Conservation (phyloP, 1,284 basidiomycete species). For the Filobasidium uniguttulatum region DNA sequence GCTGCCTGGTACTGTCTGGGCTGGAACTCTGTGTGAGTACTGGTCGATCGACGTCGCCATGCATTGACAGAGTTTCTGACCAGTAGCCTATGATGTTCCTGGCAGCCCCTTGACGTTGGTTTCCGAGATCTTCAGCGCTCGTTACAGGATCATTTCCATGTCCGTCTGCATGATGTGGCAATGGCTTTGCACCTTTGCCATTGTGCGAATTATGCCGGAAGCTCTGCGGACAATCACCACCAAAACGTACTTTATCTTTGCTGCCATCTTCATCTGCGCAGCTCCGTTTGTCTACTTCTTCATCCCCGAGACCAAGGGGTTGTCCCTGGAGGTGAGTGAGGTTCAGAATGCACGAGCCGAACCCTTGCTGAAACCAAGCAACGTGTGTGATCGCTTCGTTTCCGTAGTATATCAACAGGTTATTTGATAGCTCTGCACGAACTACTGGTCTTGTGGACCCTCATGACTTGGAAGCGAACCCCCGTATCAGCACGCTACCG, state of each 20-base stretch:
- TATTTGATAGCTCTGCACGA: conserved; percentile 14
- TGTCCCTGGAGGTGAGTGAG: background rate
- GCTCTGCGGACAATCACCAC: conserved; percentile 16
- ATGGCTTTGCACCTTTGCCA: conserved; percentile 21
- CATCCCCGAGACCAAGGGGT: conserved; percentile 16
- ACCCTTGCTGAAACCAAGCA: background rate
- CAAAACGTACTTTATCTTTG: conserved; percentile 17
- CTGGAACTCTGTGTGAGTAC: conserved; percentile 6
- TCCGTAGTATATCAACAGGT: conserved; percentile 10
- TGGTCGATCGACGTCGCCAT: too few relatives aligned
- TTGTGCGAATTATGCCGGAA: conserved; percentile 18
- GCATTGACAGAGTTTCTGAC: background rate
- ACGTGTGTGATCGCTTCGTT: background rate
- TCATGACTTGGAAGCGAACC: background rate
- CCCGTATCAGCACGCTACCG: conserved; percentile 6
- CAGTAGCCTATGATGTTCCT: background rate
- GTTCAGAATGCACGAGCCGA: background rate
- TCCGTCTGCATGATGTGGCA: conserved; percentile 20
- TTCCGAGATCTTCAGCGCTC: conserved; percentile 21
- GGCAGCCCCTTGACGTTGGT: conserved; percentile 16
- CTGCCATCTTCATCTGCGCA: conserved; percentile 12
- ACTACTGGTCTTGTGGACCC: background rate
- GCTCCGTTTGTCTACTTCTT: conserved; percentile 16
- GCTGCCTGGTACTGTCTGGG: conserved; percentile 14
- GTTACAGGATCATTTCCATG: conserved; percentile 19